Evolutionary conservation across 2,329 filamentous ascomycete species (phyloP).

Genomic region (Aspergillus clavatus): DNA sequence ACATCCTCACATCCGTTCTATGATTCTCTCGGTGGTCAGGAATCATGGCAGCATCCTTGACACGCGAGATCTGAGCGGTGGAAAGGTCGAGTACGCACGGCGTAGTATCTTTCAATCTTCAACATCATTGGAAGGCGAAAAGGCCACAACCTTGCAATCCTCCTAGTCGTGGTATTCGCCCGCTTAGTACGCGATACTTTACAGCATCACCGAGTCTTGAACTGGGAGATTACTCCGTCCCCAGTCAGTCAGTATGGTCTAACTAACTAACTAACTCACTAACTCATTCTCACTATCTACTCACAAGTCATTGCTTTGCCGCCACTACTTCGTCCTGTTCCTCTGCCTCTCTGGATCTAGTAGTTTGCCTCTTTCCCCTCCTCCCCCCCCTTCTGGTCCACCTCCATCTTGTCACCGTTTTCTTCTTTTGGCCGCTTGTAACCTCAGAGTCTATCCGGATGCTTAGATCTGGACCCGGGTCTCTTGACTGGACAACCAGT

Average conservation of each 20-base stretch:
- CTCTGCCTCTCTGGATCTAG: background rate
- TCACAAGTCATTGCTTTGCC: too few relatives aligned
- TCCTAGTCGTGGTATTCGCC: too few relatives aligned
- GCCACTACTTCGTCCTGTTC: background rate
- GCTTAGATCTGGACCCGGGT: background rate
- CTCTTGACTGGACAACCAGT: background rate
- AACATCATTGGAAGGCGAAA: background rate
- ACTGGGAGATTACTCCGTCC: background rate
- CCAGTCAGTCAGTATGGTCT: background rate
- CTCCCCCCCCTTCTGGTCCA: background rate
- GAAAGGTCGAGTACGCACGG: too few relatives aligned
- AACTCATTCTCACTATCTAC: too few relatives aligned
- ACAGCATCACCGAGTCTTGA: background rate
- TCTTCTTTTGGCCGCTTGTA: background rate
- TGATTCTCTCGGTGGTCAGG: too few relatives aligned
- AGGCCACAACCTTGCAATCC: background rate
- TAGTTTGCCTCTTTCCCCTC: slow-evolving; percentile 1
- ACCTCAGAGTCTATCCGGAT: background rate
- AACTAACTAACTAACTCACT: too few relatives aligned
- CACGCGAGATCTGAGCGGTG: background rate
- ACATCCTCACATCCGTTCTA: too few relatives aligned
- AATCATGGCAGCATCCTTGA: too few relatives aligned
- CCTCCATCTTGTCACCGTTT: background rate
- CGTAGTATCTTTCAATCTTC: too few relatives aligned
- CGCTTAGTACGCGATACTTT: too few relatives aligned